Conservation (phyloP, 2,329 filamentous ascomycete species). For the Ascochyta rabiei region DNA sequence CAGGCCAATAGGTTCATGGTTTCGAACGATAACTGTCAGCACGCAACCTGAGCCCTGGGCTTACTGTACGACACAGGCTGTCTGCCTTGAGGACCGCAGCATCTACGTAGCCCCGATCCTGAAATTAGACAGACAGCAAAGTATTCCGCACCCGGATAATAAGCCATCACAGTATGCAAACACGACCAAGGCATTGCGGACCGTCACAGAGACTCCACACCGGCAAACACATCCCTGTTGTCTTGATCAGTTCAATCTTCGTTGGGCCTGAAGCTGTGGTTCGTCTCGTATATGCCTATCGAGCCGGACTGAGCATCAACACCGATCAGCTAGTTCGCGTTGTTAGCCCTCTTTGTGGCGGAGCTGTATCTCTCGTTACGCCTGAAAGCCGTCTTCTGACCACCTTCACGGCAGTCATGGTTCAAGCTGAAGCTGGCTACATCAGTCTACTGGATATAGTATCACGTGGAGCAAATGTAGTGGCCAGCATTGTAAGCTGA, state of each 20-base stretch:
- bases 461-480: neutral
- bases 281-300: neutral
- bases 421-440: neutral
- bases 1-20: neutral
- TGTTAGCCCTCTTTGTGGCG: neutral
- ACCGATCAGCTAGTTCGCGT: neutral
- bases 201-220: neutral
- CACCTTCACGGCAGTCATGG: neutral
- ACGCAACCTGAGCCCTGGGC: neutral
- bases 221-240: neutral
- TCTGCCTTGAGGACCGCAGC: neutral
- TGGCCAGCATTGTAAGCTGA: neutral
- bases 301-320: neutral
- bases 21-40: conserved; percentile 7
- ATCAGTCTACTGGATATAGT: neutral
- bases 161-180: neutral
- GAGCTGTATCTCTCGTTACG: conserved; percentile 1
- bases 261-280: neutral
- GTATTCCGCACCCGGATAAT: neutral
- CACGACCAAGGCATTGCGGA: neutral
- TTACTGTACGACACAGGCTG: neutral
- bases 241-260: neutral
- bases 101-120: neutral
- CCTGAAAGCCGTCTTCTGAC: neutral
- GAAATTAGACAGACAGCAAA: neutral